Percentiles rank a stretch among this genome's conserved stretches.
Conservation (phyloP, 2,329 filamentous ascomycete species). For the Ophiostoma triangulosporum region DNA sequence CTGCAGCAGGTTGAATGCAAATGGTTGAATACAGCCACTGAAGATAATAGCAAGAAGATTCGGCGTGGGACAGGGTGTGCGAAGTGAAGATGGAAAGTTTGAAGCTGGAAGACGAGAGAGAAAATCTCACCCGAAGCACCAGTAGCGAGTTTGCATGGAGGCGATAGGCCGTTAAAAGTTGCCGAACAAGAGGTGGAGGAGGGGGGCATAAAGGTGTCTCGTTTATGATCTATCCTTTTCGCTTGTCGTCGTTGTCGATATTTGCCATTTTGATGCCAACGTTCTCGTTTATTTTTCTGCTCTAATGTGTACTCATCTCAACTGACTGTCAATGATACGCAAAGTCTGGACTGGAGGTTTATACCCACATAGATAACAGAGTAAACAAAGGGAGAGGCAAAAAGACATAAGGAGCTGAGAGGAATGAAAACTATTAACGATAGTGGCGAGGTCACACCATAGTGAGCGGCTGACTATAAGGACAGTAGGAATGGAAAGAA, state of each 20-base stretch:
- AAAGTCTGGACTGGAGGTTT: no score
- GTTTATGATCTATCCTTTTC: background rate
- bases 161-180: conserved; percentile 10
- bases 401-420: no score
- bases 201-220: background rate
- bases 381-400: no score
- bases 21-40: background rate
- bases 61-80: background rate
- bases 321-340: no score
- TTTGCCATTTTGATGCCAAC: no score
- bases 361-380: no score
- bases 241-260: background rate
- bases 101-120: background rate
- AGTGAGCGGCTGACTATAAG: no score
- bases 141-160: conserved; percentile 8
- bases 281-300: no score
- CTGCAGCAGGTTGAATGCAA: background rate
- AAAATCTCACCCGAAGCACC: background rate
- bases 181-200: background rate
- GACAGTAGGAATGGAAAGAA: no score
- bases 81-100: background rate
- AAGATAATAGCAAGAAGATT: background rate
- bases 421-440: no score
- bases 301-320: no score
- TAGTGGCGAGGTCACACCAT: no score